phyloP scores from a whole-genome alignment of 345 rosid species.

The Hibiscus trionum region DNA sequence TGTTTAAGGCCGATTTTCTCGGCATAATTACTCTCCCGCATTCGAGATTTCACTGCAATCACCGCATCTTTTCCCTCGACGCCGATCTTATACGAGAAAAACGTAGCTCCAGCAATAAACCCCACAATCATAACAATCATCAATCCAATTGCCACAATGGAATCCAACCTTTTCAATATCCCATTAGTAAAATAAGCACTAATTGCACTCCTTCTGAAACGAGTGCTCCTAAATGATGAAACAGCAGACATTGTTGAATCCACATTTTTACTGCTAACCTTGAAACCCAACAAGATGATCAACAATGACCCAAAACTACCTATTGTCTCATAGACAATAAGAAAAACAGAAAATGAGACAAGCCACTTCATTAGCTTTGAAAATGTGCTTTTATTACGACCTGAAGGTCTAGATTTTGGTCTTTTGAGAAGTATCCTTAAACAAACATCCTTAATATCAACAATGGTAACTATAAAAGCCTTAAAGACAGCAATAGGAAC shows the following conservation, averaged over 20 bases:
- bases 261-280: conserved; percentile 41
- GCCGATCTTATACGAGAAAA: conserved; percentile 90
- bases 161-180: conserved; percentile 60
- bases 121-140: conserved; percentile 78
- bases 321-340: conserved; percentile 64
- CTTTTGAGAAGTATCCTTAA: conserved; percentile 45
- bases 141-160: conserved; percentile 77
- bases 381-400: conserved; percentile 48
- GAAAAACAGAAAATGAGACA: conserved; percentile 72
- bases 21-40: conserved; percentile 73
- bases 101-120: conserved; percentile 51
- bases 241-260: conserved; percentile 66
- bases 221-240: conserved; percentile 47
- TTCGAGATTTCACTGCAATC: conserved; percentile 63
- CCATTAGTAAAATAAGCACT: conserved; percentile 73
- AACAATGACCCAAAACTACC: conserved; percentile 61
- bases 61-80: conserved; percentile 88
- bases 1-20: conserved; percentile 72
- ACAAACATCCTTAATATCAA: conserved; percentile 60
- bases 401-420: conserved; percentile 30
- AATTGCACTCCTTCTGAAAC: conserved; percentile 45
- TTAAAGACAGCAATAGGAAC: conserved; percentile 66
- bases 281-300: conserved; percentile 49
- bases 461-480: conserved; percentile 61
- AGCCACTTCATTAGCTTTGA: conserved; percentile 66